Evolutionary conservation across 805 yeast genomes (phyloP).

Genomic region (Hagleromyces aurorensis): DNA sequence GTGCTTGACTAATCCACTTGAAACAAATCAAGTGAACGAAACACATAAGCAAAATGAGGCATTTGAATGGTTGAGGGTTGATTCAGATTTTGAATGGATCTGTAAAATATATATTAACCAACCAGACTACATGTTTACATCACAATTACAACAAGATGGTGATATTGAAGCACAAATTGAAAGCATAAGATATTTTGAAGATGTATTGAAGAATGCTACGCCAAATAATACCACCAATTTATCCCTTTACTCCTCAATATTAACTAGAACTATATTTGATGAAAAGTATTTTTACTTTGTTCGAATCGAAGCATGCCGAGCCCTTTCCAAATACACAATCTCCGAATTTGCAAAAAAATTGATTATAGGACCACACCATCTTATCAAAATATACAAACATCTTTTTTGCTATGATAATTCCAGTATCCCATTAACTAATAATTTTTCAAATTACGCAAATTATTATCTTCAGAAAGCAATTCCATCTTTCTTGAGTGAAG

Average conservation of each 20-base stretch:
- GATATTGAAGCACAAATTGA: slow-evolving; percentile 95
- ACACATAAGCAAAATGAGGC: slow-evolving; percentile 54
- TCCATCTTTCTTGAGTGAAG: slow-evolving; percentile 49
- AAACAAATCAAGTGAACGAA: slow-evolving; percentile 34
- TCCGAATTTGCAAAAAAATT: slow-evolving; percentile 14
- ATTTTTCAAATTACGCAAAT: slow-evolving; percentile 62
- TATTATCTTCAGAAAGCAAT: slow-evolving; percentile 67
- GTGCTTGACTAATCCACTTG: slow-evolving; percentile 63
- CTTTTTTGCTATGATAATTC: slow-evolving; percentile 66
- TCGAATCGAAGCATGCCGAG: slow-evolving; percentile 77
- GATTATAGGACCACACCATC: slow-evolving; percentile 54
- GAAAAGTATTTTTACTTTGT: slow-evolving; percentile 81
- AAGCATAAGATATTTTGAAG: slow-evolving; percentile 67
- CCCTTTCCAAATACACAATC: slow-evolving; percentile 62
- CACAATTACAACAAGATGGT: slow-evolving; percentile 88
- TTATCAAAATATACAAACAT: slow-evolving; percentile 59
- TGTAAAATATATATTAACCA: slow-evolving; percentile 73
- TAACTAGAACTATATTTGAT: slow-evolving; percentile 78
- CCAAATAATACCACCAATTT: slow-evolving; percentile 40
- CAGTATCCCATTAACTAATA: slow-evolving; percentile 68
- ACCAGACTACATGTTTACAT: slow-evolving; percentile 90
- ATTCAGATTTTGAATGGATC: slow-evolving; percentile 96
- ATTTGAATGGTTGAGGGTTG: slow-evolving; percentile 96
- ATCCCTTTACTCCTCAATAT: slow-evolving; percentile 62
- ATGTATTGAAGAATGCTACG: slow-evolving; percentile 25